Evolutionary conservation across 441 rosid species (phyloP).

Genomic region (Adansonia rubrostipa): DNA sequence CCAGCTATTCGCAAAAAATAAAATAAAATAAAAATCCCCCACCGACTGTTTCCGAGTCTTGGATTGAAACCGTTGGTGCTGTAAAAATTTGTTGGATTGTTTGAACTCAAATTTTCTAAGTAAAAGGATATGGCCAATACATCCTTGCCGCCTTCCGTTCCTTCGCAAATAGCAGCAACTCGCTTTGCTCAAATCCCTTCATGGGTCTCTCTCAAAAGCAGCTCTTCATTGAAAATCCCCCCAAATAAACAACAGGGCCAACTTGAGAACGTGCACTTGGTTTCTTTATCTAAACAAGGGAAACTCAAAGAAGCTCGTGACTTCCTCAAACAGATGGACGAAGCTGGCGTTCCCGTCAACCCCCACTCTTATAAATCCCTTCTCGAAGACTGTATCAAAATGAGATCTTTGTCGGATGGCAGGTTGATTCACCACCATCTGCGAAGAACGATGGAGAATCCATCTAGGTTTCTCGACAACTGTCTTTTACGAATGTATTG

Average conservation of each 20-base stretch:
- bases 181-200: conserved; percentile 55
- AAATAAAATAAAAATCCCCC: no score
- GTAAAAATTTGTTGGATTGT: background rate
- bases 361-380: conserved; percentile 51
- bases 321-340: conserved; percentile 57
- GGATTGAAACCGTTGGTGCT: background rate
- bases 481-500: conserved; percentile 55
- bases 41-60: no score
- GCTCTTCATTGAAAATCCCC: conserved; percentile 34
- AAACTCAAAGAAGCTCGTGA: conserved; percentile 63
- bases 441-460: conserved; percentile 34
- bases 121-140: conserved; percentile 1
- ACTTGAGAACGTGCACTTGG: conserved; percentile 61
- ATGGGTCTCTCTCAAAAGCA: conserved; percentile 57
- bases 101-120: background rate
- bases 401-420: conserved; percentile 50
- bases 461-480: conserved; percentile 50
- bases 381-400: conserved; percentile 51
- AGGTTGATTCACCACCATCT: conserved; percentile 49
- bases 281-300: conserved; percentile 59
- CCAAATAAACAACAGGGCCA: conserved; percentile 41
- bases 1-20: no score
- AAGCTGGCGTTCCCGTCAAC: conserved; percentile 48
- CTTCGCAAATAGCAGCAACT: conserved; percentile 23
- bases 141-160: conserved; percentile 25